Evolutionary conservation across 305 asterid species (phyloP).

Genomic region (Solanum hybrid): DNA sequence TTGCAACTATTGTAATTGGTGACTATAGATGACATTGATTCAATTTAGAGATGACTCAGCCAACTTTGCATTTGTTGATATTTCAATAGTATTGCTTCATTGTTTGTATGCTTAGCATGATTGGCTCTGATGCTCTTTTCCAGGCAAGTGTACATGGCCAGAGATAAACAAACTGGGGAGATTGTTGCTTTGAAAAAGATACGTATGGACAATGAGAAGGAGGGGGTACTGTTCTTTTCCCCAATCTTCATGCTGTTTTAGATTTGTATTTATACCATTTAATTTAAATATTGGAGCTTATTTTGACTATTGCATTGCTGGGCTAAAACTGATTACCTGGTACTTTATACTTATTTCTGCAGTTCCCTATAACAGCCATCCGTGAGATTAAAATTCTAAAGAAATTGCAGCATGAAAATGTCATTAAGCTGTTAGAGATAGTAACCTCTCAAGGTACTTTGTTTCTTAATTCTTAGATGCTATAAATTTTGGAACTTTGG

Average conservation of each 20-base stretch:
- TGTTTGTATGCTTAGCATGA: slow-evolving; percentile 10
- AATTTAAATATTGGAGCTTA: background rate
- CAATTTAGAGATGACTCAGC: background rate
- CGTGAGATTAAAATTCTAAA: slow-evolving; percentile 88
- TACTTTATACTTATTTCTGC: slow-evolving; percentile 16
- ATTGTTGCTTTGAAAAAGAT: slow-evolving; percentile 89
- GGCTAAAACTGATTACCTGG: slow-evolving; percentile 6
- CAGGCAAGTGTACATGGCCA: slow-evolving; percentile 96
- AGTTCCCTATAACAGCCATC: slow-evolving; percentile 94
- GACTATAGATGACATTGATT: background rate
- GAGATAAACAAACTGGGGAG: slow-evolving; percentile 76
- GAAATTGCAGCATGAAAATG: slow-evolving; percentile 89
- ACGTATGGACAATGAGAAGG: slow-evolving; percentile 97
- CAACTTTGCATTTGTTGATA: background rate
- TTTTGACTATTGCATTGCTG: background rate
- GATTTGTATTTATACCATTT: background rate
- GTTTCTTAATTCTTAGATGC: background rate
- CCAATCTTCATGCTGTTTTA: background rate
- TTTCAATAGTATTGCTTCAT: slow-evolving; percentile 2
- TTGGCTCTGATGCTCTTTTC: slow-evolving; percentile 2
- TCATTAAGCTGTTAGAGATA: slow-evolving; percentile 83
- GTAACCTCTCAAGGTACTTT: slow-evolving; percentile 83
- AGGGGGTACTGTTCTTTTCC: slow-evolving; percentile 63
- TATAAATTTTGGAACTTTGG: slow-evolving; percentile 9
- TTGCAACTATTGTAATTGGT: background rate